These are phyloP conservation scores for Amanita inopinata DNA, from an alignment of 768 basidiomycete species.

Conservation along the genomic window DNA sequence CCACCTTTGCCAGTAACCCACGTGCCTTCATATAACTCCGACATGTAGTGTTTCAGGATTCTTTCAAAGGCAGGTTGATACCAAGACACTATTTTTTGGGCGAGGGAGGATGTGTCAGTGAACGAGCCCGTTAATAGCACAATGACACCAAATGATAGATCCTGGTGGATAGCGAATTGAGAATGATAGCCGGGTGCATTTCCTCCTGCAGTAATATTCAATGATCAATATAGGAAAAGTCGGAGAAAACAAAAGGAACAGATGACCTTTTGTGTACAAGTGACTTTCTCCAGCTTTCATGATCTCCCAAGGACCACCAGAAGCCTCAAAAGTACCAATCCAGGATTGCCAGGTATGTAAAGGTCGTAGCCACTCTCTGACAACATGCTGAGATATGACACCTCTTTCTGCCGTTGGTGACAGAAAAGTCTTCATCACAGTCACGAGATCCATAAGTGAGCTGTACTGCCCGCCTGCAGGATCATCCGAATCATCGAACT, in stretches of 20 bases:
- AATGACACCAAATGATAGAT: constrained; percentile 31
- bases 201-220: too few species aligned
- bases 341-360: constrained; percentile 20
- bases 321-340: constrained; percentile 26
- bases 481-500: constrained; percentile 29
- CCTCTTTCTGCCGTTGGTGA: constrained; percentile 27
- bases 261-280: not conserved
- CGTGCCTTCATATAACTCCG: constrained; percentile 21
- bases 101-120: constrained; percentile 20
- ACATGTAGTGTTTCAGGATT: constrained; percentile 23
- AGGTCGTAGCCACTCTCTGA: constrained; percentile 34
- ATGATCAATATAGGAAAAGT: too few species aligned
- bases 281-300: constrained; percentile 21
- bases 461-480: constrained; percentile 42
- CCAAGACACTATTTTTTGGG: constrained; percentile 21
- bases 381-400: constrained; percentile 28
- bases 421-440: constrained; percentile 34
- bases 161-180: not conserved
- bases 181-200: not conserved
- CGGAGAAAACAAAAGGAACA: not conserved
- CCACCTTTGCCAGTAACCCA: too few species aligned
- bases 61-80: constrained; percentile 26
- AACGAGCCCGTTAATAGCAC: constrained; percentile 30
- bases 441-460: constrained; percentile 35
- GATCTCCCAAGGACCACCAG: constrained; percentile 37